These are phyloP conservation scores for Talaromyces marneffei DNA, from an alignment of 2,329 filamentous ascomycete genomes.

Conservation along the genomic window DNA sequence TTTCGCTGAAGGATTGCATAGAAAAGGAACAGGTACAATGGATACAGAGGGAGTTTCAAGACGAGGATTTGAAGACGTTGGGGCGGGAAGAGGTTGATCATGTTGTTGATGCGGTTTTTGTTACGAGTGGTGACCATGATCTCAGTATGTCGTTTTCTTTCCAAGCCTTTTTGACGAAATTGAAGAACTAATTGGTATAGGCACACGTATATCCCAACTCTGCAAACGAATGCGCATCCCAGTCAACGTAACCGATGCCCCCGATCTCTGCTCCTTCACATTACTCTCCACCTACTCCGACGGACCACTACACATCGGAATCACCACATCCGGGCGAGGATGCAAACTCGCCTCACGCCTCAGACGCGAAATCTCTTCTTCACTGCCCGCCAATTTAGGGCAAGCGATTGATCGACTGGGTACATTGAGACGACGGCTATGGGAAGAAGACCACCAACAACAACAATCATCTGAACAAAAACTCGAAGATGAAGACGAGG, in stretches of 20 bases:
- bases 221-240: slow-evolving; percentile 80
- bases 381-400: slow-evolving; percentile 70
- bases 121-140: slow-evolving; percentile 57
- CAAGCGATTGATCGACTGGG: slow-evolving; percentile 72
- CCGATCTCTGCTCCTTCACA: slow-evolving; percentile 80
- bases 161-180: too few relatives aligned
- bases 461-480: slow-evolving; percentile 18
- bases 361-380: slow-evolving; percentile 76
- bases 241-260: slow-evolving; percentile 85
- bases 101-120: slow-evolving; percentile 88
- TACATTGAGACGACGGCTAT: slow-evolving; percentile 62
- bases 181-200: slow-evolving; percentile 34
- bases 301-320: slow-evolving; percentile 86
- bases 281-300: slow-evolving; percentile 84
- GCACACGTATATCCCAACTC: slow-evolving; percentile 62
- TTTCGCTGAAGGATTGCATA: slow-evolving; percentile 46
- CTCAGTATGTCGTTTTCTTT: slow-evolving; percentile 34
- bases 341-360: slow-evolving; percentile 91
- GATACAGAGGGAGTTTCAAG: slow-evolving; percentile 53
- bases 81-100: slow-evolving; percentile 72
- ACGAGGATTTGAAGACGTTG: slow-evolving; percentile 65
- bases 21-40: slow-evolving; percentile 38
- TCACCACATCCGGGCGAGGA: slow-evolving; percentile 90
- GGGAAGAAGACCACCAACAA: slow-evolving; percentile 60
- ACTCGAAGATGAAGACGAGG: slow-evolving; percentile 45